Evolutionary conservation across 73 alveolate genomes (phyloP).

Genomic region (Blepharisma stoltei): DNA sequence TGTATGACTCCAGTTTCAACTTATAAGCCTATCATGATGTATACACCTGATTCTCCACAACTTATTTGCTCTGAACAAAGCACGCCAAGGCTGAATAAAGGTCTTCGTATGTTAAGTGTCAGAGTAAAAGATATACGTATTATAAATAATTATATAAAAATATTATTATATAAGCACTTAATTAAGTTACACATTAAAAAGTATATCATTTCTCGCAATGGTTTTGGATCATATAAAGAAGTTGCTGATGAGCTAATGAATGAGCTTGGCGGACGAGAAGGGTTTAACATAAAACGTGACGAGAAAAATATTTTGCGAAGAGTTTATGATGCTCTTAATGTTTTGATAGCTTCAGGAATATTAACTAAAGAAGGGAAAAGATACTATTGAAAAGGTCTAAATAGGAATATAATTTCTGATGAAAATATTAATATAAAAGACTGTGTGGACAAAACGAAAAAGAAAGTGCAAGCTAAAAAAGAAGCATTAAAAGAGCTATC

Average conservation of each 20-base stretch:
- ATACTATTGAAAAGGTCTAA: not conserved
- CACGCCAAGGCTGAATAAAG: slow-evolving; percentile 3
- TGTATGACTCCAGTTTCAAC: not conserved
- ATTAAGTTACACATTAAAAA: too few species aligned
- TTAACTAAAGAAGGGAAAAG: slow-evolving; percentile 64
- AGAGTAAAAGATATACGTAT: not conserved
- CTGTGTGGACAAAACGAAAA: not conserved
- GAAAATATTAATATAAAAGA: not conserved
- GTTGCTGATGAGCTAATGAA: slow-evolving; percentile 1
- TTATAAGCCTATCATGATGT: too few species aligned
- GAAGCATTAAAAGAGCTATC: not conserved
- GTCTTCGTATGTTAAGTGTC: not conserved
- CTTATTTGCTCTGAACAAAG: slow-evolving; percentile 13
- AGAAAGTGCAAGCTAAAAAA: slow-evolving; percentile 1
- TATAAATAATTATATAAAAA: too few species aligned
- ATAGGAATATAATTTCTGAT: not conserved
- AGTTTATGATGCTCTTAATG: slow-evolving; percentile 91
- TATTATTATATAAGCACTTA: too few species aligned
- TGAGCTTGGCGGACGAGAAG: not conserved
- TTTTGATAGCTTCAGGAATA: slow-evolving; percentile 72
- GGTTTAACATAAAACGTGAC: slow-evolving; percentile 42
- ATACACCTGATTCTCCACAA: not conserved
- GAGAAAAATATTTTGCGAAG: slow-evolving; percentile 83
- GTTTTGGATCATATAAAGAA: slow-evolving; percentile 15
- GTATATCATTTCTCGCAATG: not conserved